Evolutionary conservation across 371 early-diverging fungal species (phyloP), one percentile per base, ranked within the genome.

Genomic region (Mortierella sp.): DNA sequence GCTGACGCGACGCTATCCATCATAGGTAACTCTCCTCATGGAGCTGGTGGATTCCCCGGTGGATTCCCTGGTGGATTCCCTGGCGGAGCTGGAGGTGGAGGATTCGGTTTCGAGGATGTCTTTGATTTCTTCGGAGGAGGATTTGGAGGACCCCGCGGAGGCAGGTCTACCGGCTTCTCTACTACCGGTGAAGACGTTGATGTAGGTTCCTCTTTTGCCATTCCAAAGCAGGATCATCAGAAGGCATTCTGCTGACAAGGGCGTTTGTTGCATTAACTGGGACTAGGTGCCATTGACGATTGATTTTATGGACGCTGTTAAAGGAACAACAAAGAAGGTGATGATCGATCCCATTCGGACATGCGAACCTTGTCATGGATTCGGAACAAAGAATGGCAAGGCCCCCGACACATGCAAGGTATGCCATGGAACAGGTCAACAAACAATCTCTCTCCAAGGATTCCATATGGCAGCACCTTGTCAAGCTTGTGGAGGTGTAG

Each of bases 391-490:
- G 78, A 77, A 79, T 29, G 95, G 95, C 14, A 85, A 88, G 50
- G 85, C 85, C 55, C 84, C 86, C 19, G 79, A 82, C 16, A 84
- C 79, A 10, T 97, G 97, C 66, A 65, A 76, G 29, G 76, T 80
- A 4, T 98, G 98, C 74, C 86, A 88, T 19, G 98, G 98, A 19
- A 82, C 92, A 8, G 98, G 98, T 40, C 88, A 89, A 52, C 89
- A 91, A 59, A 76, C 57, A 66, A 78, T 64, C 22, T 73, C 55
- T 0, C 81, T 82, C 16, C 91, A 92, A 37, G 95, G 95, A 29
- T 96, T 96, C 86, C 92, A 93, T 56, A 92, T 96, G 90, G 85
- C 87, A 54, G 85, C 91, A 34, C 83, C 91, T 1, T 98, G 98
- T 77, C 74, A 80, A 22, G 83, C 90, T 13, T 97, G 97, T 71